A percentile compares a stretch with the other conserved stretches of the same genome.
These are phyloP conservation scores for Heterobasidion parviporum DNA, from an alignment of 1,284 basidiomycete species.

Conservation along the genomic window DNA sequence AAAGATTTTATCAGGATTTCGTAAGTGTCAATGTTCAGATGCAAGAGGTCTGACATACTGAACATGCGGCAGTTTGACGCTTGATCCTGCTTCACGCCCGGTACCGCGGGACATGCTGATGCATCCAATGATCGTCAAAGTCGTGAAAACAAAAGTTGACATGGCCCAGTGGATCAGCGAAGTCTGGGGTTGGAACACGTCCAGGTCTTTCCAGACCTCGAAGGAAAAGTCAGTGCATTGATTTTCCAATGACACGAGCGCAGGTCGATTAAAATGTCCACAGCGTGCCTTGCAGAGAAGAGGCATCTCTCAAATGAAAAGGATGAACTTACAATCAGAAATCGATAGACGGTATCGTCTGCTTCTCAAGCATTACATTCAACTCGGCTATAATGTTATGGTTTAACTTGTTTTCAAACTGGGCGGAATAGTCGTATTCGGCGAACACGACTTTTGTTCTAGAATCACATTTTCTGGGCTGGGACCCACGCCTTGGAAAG, in stretches of 20 bases:
- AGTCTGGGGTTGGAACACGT: conserved; percentile 74
- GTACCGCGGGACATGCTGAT: conserved; percentile 79
- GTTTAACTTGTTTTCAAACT: no score
- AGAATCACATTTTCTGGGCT: no score
- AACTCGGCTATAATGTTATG: not conserved
- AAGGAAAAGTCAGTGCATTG: not conserved
- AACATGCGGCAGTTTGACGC: conserved; percentile 18
- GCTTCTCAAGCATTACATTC: not conserved
- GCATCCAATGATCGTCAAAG: conserved; percentile 83
- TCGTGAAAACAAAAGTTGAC: conserved; percentile 76
- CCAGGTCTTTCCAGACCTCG: not conserved
- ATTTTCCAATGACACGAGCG: not conserved
- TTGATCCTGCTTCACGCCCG: conserved; percentile 49
- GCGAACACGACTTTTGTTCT: no score
- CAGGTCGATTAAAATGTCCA: not conserved
- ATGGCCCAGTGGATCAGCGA: conserved; percentile 88
- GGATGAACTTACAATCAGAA: not conserved
- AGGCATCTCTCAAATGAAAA: not conserved
- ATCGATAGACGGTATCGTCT: no score
- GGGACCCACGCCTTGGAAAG: no score
- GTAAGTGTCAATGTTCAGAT: conserved; percentile 35
- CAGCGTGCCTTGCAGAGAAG: not conserved
- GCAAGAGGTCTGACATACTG: not conserved
- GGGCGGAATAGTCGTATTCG: no score
- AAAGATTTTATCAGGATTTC: conserved; percentile 89